Base-by-base conservation (phyloP, 2,329 filamentous ascomycete species). In the Fusarium sp. region DNA sequence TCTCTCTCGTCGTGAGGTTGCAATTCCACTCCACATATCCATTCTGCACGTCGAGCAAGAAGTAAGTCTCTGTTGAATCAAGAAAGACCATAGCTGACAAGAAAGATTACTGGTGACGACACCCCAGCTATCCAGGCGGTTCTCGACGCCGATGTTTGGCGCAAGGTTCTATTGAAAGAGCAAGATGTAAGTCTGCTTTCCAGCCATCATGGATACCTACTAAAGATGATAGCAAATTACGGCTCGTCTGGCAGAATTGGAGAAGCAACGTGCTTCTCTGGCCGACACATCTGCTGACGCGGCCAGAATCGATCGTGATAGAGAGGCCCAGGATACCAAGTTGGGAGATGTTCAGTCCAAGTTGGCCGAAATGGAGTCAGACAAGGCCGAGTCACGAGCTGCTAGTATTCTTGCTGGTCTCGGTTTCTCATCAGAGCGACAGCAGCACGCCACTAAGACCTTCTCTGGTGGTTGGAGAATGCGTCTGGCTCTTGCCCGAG, bases 381-480 rank as follows among this genome's bases (percentile, higher is more conserved):
- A 99, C 86, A 98, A 98, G 85, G 96, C 96, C 66, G 96, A 99
- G 81, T 93, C 96, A 73, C 89, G 96, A 80, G 96, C 96, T 52
- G 96, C 96, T 57, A 98, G 94, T 83, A 99, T 99, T 80, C 88
- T 99, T 60, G 96, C 96, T 68, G 96, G 96, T 89, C 91, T 99
- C 66, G 96, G 96, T 77, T 99, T 99, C 89, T 98, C 96, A 0
- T 83, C 94, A 26, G 96, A 98, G 83, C 89, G 95, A 74, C 96
- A 99, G 81, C 93, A 97, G 78, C 95, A 89, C 81, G 92, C 96
- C 22, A 99, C 96, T 62, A 98, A 94, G 88, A 98, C 96, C 10
- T 99, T 99, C 85, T 99, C 96, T 60, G 96, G 96, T 89, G 96
- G 96, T 93, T 99, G 96, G 96, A 92, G 96, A 84, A 99, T 99